phyloP scores from a whole-genome alignment of 352 stramenopile genomes.

The Phytopythium delawarense region DNA sequence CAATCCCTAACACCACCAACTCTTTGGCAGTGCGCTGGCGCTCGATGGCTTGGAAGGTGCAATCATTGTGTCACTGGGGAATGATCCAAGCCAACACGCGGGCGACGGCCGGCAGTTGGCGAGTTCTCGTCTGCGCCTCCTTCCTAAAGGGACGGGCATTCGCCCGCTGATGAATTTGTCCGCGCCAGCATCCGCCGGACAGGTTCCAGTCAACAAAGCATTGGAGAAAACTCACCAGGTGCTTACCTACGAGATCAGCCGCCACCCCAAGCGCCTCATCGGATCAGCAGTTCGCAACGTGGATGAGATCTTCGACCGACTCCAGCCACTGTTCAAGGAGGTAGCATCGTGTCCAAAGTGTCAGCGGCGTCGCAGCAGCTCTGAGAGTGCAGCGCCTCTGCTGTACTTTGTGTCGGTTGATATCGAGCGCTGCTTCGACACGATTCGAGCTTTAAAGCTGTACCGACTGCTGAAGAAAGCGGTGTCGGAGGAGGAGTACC shows the following conservation, averaged over 20 bases:
- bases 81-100: slow-evolving; percentile 7
- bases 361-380: slow-evolving; percentile 10
- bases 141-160: slow-evolving; percentile 64
- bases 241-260: slow-evolving; percentile 56
- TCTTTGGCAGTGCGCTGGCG: slow-evolving; percentile 18
- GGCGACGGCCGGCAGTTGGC: slow-evolving; percentile 25
- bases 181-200: slow-evolving; percentile 16
- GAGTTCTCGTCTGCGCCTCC: slow-evolving; percentile 49
- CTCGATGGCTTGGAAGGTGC: slow-evolving; percentile 41
- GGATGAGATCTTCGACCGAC: slow-evolving; percentile 55
- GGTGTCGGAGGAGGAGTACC: slow-evolving; percentile 64
- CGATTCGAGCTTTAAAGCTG: slow-evolving; percentile 59
- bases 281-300: slow-evolving; percentile 58
- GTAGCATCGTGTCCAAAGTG: slow-evolving; percentile 31
- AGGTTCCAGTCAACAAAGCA: slow-evolving; percentile 51
- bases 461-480: slow-evolving; percentile 62
- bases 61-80: slow-evolving; percentile 25
- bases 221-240: slow-evolving; percentile 58
- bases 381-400: slow-evolving; percentile 5
- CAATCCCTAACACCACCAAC: background rate
- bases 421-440: slow-evolving; percentile 82
- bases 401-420: slow-evolving; percentile 69
- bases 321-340: slow-evolving; percentile 40
- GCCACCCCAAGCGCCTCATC: slow-evolving; percentile 42
- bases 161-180: slow-evolving; percentile 82